phyloP scores from a whole-genome alignment of 2,329 filamentous ascomycete genomes.

The Neofusicoccum umdonicola region DNA sequence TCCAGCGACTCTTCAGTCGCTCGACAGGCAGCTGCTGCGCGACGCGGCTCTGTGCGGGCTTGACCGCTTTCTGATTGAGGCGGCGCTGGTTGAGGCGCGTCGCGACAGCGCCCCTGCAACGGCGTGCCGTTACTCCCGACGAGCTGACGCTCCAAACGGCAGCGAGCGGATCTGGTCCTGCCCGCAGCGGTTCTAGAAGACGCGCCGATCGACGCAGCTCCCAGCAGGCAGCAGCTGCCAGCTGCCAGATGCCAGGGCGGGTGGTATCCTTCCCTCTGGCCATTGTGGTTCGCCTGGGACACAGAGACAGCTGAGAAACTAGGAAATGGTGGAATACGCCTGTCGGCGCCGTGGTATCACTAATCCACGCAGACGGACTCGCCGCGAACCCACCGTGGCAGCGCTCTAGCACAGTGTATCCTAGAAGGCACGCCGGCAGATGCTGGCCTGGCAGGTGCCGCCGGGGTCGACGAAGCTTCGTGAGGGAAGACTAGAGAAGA shows the following conservation, averaged over 20 bases:
- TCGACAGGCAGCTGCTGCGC: neutral
- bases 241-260: neutral
- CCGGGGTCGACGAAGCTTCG: neutral
- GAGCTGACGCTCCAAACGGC: neutral
- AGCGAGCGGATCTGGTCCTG: neutral
- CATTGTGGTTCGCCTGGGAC: neutral
- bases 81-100: neutral
- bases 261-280: neutral
- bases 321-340: neutral
- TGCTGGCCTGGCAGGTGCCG: neutral
- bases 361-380: neutral
- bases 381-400: neutral
- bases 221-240: neutral
- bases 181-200: neutral
- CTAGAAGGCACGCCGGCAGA: neutral
- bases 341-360: neutral
- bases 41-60: neutral
- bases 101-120: constrained; percentile 3
- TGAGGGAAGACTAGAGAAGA: neutral
- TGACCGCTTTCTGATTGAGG: neutral
- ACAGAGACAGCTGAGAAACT: neutral
- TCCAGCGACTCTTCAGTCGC: neutral
- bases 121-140: constrained; percentile 11
- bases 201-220: neutral
- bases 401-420: neutral